Conservation (phyloP, 208 protist genomes). For the Trypanosoma theileri region DNA sequence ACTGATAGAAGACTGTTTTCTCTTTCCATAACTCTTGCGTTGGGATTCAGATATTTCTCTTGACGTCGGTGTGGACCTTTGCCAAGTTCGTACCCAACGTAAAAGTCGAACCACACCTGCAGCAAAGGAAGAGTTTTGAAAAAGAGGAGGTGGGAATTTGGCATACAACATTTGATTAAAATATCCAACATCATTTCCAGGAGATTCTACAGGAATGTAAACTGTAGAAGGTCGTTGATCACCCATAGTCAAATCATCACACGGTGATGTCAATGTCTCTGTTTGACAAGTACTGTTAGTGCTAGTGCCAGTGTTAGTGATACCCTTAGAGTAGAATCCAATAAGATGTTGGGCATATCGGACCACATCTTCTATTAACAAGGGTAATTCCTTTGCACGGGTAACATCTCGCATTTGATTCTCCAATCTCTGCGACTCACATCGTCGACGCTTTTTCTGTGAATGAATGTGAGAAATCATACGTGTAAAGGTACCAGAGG, state of each 20-base stretch:
- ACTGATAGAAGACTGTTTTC: not conserved
- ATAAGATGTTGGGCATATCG: constrained; percentile 34
- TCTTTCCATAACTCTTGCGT: not conserved
- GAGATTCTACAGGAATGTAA: not conserved
- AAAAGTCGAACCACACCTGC: constrained; percentile 63
- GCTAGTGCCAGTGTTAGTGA: not conserved
- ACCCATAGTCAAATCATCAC: constrained; percentile 3
- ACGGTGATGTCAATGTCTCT: not conserved
- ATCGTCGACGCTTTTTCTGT: constrained; percentile 13
- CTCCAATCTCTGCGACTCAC: constrained; percentile 10
- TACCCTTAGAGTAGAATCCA: not conserved
- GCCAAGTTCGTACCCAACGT: constrained; percentile 80
- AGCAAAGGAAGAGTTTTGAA: constrained; percentile 66
- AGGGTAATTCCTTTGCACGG: constrained; percentile 21
- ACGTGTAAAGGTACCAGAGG: constrained; percentile 1
- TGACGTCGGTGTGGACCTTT: constrained; percentile 11
- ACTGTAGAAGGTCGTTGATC: constrained; percentile 4
- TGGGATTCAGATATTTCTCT: not conserved
- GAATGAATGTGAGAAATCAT: constrained; percentile 15
- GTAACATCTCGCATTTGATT: constrained; percentile 7
- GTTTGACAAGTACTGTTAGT: not conserved
- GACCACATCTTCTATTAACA: constrained; percentile 42
- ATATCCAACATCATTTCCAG: constrained; percentile 15
- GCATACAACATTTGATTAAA: constrained; percentile 48
- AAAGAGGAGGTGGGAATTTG: constrained; percentile 73